phyloP scores from a whole-genome alignment of 495 filamentous ascomycete species.

The Talaromyces proteolyticus region DNA sequence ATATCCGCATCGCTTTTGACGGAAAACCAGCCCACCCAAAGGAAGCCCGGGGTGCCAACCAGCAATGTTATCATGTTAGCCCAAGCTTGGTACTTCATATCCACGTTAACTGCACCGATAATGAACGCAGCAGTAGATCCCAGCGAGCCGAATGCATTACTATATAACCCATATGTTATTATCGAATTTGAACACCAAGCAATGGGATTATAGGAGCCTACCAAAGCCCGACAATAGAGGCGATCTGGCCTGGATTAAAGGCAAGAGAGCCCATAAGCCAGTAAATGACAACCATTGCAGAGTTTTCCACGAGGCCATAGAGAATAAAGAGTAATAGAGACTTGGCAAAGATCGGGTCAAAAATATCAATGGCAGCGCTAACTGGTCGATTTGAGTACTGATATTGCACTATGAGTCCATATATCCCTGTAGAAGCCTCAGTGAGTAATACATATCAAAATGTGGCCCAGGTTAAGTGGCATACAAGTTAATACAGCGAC shows the following conservation, averaged over 20 bases:
- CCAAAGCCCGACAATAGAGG: neutral
- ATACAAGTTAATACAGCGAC: neutral
- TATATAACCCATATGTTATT: neutral
- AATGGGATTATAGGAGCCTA: neutral
- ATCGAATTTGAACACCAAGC: neutral
- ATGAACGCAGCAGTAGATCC: neutral
- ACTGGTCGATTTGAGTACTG: neutral
- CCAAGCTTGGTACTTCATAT: neutral
- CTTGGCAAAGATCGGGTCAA: neutral
- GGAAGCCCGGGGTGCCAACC: neutral
- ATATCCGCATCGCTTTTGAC: neutral
- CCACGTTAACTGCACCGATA: neutral
- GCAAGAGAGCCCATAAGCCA: conserved; percentile 1
- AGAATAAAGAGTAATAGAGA: neutral
- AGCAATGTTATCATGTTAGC: neutral
- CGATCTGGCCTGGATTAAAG: neutral
- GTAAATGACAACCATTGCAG: neutral
- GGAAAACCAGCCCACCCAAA: neutral
- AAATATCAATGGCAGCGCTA: neutral
- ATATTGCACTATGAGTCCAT: conserved; percentile 1
- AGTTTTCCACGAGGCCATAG: conserved; percentile 1
- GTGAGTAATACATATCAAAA: too few relatives aligned
- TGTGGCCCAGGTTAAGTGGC: neutral
- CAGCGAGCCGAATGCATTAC: neutral
- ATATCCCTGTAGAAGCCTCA: neutral